These are phyloP conservation scores for Ophiostoma sp. DNA, from an alignment of 2,329 filamentous ascomycete species.

Conservation along the genomic window DNA sequence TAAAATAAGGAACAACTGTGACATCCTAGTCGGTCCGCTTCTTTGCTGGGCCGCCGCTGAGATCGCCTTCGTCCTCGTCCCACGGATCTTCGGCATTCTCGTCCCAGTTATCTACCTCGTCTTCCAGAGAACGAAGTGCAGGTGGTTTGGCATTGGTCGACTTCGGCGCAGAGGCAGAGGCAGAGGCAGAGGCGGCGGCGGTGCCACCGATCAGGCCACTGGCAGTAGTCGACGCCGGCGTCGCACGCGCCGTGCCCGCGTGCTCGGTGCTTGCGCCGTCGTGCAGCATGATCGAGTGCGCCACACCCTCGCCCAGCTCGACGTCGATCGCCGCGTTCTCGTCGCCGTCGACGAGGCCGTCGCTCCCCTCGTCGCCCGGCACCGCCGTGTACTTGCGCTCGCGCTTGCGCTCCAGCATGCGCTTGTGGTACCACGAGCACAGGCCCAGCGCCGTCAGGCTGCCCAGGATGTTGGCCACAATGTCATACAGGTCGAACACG, in stretches of 20 bases:
- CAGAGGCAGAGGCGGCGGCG: neutral
- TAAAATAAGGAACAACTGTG: neutral
- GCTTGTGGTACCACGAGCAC: conserved; percentile 87
- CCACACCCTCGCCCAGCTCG: conserved; percentile 63
- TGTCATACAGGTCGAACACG: conserved; percentile 71
- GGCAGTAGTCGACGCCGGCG: conserved; percentile 51
- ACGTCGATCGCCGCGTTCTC: conserved; percentile 57
- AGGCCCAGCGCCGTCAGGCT: conserved; percentile 65
- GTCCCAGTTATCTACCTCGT: conserved; percentile 90
- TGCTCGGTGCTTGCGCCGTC: conserved; percentile 50
- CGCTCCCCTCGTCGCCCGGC: conserved; percentile 51
- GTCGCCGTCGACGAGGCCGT: conserved; percentile 65
- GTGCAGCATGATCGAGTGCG: conserved; percentile 32
- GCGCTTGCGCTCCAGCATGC: conserved; percentile 86
- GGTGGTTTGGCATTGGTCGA: conserved; percentile 24
- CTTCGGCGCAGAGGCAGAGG: neutral
- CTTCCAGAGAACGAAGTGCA: conserved; percentile 51
- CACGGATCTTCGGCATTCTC: conserved; percentile 64
- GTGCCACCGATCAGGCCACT: too few species aligned
- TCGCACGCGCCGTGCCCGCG: conserved; percentile 26
- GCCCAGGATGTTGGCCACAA: conserved; percentile 80
- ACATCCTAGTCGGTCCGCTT: conserved; percentile 31
- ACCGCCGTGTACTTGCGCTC: conserved; percentile 67
- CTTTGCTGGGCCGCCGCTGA: conserved; percentile 20
- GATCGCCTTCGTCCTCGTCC: conserved; percentile 42